Conservation (phyloP, 2,329 filamentous ascomycete species). For the Exutisphaerella laricina region DNA sequence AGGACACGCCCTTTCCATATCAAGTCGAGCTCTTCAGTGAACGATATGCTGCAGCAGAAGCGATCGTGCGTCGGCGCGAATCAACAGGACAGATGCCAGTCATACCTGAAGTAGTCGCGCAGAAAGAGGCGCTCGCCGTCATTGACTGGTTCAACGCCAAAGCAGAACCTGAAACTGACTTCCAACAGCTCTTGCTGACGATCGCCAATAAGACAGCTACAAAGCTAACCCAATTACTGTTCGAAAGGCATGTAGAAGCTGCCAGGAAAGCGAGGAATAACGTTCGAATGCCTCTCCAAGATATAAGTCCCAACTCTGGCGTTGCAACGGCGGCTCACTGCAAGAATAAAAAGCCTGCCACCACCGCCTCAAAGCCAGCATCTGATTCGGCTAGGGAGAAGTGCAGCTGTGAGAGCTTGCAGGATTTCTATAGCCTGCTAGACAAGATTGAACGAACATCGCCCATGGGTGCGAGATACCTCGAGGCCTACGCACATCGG, state of each 20-base stretch:
- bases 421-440: slow-evolving; percentile 18
- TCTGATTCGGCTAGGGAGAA: background rate
- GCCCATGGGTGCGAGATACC: slow-evolving; percentile 15
- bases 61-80: background rate
- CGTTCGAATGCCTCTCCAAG: background rate
- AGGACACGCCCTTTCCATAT: background rate
- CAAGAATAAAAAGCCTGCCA: background rate
- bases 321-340: background rate
- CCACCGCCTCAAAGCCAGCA: background rate
- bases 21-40: background rate
- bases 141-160: background rate
- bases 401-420: slow-evolving; percentile 13
- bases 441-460: slow-evolving; percentile 22
- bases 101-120: no score
- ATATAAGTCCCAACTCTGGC: slow-evolving; percentile 9
- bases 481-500: slow-evolving; percentile 21
- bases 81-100: no score
- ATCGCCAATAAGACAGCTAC: background rate
- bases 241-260: background rate
- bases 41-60: background rate
- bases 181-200: background rate
- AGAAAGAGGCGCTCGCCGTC: background rate
- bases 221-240: background rate
- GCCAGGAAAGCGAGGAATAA: background rate
- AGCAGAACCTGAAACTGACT: background rate